Base-by-base conservation (phyloP, 176 grass and related monocot genomes). In the Urochloa ruziziensis region DNA sequence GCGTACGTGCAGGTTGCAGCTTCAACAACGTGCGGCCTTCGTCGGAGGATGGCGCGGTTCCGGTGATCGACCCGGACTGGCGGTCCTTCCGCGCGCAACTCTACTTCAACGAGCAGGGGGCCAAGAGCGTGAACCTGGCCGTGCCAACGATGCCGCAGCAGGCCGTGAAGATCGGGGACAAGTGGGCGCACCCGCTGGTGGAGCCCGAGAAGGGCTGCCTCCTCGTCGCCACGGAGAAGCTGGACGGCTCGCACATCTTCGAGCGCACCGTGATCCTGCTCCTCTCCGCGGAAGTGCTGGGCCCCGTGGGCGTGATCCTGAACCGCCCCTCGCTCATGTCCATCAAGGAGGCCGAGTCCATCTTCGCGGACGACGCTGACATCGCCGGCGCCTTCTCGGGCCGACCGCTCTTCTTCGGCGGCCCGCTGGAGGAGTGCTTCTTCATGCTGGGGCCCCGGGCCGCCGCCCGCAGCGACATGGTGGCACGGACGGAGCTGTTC, bases 281-380 rank as follows among this genome's bases (percentile, higher is more conserved):
- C 6, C 92, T 98, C 6, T 90, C 92, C 17, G 61, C 87, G 36
- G 90, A 88, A 21, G 86, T 86, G 68, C 32, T 91, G 10, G 88
- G 88, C 23, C 90, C 90, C 73, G 75, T 88, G 1, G 95, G 95
- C n/a, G 74, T 98, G n/a, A 98, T 98, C 74, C 90, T 98, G 12
- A 98, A 98, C 86, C 90, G 95, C 8, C 92, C 90, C 0, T 98
- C 95, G 21, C 88, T 98, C 42, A 98, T 98, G 95, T 98, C 95
- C 30, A 98, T 98, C 65, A 98, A 98, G 85, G 95, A 98, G 80
- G 72, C 95, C 19, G 84, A 80, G 64, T 88, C 92, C 73, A 46
- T 91, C 32, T 89, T 89, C 42, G 82, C 77, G 4, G 80, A 87
- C 44, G 32, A 52, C 77, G 62, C 86, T 7, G 90, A 93, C 84